Evolutionary conservation across 768 basidiomycete genomes (phyloP).

Genomic region (Macrolepiota dolichaula): DNA sequence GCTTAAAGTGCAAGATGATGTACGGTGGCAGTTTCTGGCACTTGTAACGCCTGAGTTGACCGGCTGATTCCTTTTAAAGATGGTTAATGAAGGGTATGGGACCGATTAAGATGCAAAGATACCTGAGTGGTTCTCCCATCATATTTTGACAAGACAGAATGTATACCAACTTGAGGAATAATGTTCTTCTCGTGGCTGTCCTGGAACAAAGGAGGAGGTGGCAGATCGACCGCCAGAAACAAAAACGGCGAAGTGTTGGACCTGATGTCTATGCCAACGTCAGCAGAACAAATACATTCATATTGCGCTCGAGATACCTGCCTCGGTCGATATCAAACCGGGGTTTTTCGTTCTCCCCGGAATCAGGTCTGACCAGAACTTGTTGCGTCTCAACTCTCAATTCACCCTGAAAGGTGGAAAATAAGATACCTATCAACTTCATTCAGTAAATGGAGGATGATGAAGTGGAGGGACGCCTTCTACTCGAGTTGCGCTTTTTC

Average conservation of each 20-base stretch:
- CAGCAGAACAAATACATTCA: slow-evolving; percentile 8
- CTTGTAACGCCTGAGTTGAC: slow-evolving; percentile 85
- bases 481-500: slow-evolving; percentile 89
- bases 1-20: slow-evolving; percentile 91
- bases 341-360: slow-evolving; percentile 75
- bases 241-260: slow-evolving; percentile 85
- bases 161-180: slow-evolving; percentile 94
- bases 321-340: slow-evolving; percentile 94
- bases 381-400: slow-evolving; percentile 91
- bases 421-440: slow-evolving; percentile 72
- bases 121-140: slow-evolving; percentile 91
- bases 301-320: slow-evolving; percentile 25
- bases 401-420: slow-evolving; percentile 92
- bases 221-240: slow-evolving; percentile 93
- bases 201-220: slow-evolving; percentile 97
- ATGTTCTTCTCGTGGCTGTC: slow-evolving; percentile 97
- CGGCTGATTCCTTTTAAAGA: slow-evolving; percentile 69
- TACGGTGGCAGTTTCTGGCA: slow-evolving; percentile 87
- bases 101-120: slow-evolving; percentile 11
- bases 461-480: slow-evolving; percentile 26
- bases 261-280: slow-evolving; percentile 72
- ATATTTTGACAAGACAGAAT: slow-evolving; percentile 89
- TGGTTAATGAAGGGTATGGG: neutral
- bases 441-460: slow-evolving; percentile 16
- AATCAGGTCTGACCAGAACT: slow-evolving; percentile 79